Conservation (phyloP, 768 basidiomycete species). For the Termitomyces bulborhizus region DNA sequence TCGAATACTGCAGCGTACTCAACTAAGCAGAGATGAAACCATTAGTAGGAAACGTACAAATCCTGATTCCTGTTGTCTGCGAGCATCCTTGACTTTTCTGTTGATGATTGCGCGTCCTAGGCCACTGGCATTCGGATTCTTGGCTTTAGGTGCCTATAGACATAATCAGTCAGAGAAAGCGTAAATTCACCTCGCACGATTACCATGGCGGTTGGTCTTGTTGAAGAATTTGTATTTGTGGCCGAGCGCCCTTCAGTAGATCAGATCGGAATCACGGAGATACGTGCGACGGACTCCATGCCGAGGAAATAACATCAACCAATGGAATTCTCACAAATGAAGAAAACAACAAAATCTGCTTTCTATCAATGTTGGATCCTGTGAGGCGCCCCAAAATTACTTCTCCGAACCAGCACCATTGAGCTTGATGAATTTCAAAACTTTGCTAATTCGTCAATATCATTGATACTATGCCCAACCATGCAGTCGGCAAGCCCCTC, state of each 20-base stretch:
- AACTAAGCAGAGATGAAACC: constrained; percentile 2
- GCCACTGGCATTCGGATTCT: constrained; percentile 68
- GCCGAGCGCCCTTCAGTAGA: too few species aligned
- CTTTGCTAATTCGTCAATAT: too few species aligned
- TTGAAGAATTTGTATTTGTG: background rate
- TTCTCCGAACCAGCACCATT: too few species aligned
- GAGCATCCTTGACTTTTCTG: constrained; percentile 74
- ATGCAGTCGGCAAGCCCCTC: too few species aligned
- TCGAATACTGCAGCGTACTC: constrained; percentile 51
- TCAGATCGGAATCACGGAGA: background rate
- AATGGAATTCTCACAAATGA: too few species aligned
- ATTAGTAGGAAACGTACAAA: constrained; percentile 40
- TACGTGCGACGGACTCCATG: too few species aligned
- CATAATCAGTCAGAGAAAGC: background rate
- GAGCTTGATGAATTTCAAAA: too few species aligned
- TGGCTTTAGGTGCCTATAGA: constrained; percentile 49
- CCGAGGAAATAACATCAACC: too few species aligned
- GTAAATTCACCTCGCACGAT: background rate
- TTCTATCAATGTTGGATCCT: too few species aligned
- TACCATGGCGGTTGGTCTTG: background rate
- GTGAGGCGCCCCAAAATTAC: too few species aligned
- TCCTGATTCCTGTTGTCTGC: constrained; percentile 51
- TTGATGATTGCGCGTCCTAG: constrained; percentile 96
- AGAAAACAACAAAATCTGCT: too few species aligned
- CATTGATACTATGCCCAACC: too few species aligned